Base-by-base conservation (phyloP, 805 yeast genomes). In the Dipodascus geniculatus region DNA sequence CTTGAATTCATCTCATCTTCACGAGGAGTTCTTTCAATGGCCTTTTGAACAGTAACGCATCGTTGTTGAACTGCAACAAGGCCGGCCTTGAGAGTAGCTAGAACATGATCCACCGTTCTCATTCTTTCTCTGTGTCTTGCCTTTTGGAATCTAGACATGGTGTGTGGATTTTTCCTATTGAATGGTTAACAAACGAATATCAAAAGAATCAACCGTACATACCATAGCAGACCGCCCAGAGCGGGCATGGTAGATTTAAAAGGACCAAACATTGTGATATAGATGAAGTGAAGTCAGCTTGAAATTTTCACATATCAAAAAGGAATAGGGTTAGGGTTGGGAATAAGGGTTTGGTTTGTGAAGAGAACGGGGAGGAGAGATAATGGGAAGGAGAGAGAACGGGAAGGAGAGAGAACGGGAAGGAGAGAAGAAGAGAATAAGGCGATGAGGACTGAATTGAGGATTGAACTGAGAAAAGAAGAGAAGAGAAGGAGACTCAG, bases 71-170 rank as follows among this genome's bases (percentile, higher is more conserved):
- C 65, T 16, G 58, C 56, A 35, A 64, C 63, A 55, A 80, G 67
- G 8, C 81, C 83, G 17, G 74, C 63, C 59, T 77, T 79, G 22
- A 89, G 73, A 4, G 78, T 76, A 50, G 80, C 83, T 56, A 93
- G 79, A 59, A 85, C 90, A 17, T 75, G 63, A 71, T 93, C 99
- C 51, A 93, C 97, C 48, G 72, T 72, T 66, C 79, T 81, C 78
- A 93, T 76, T 70, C 99, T 81, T 58, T 79, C 76, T 72, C 97
- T 80, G 66, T 87, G 89, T 65, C 98, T 78, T 56, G 76, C 77
- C 69, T 93, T 93, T 65, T 89, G 96, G 11, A 77, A 80, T 35
- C 75, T 72, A 2, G 96, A 85, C 77, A 91, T 73, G 57, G 87
- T 78, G 79, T 87, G 83, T 56, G 91, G 85, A 51, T 74, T 75